Conservation (phyloP, 257 asterid species). For the Cruciata laevipes region DNA sequence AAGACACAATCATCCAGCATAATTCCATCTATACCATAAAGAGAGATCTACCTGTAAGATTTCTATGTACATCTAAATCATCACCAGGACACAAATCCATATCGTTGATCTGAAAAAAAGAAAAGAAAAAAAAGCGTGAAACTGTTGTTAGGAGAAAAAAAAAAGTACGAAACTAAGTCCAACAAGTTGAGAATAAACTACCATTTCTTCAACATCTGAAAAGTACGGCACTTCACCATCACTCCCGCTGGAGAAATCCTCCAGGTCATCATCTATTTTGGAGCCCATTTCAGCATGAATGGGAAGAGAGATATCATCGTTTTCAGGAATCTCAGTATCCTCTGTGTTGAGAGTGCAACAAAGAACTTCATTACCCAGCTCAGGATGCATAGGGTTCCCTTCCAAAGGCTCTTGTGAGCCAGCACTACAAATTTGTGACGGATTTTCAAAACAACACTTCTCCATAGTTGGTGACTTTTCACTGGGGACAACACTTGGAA, state of each 20-base stretch:
- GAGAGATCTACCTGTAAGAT: slow-evolving; percentile 49
- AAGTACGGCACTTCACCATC: slow-evolving; percentile 57
- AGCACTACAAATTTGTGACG: slow-evolving; percentile 16
- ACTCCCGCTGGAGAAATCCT: slow-evolving; percentile 40
- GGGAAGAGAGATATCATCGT: slow-evolving; percentile 83
- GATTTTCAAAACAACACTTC: slow-evolving; percentile 21
- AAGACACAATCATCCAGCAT: slow-evolving; percentile 4
- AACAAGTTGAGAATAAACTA: slow-evolving; percentile 26
- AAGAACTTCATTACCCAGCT: slow-evolving; percentile 55
- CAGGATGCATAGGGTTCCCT: slow-evolving; percentile 39
- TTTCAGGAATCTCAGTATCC: slow-evolving; percentile 69
- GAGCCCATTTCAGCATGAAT: slow-evolving; percentile 27
- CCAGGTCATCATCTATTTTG: slow-evolving; percentile 31
- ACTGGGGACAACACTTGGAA: slow-evolving; percentile 14
- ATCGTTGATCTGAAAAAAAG: slow-evolving; percentile 58
- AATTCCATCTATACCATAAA: slow-evolving; percentile 8
- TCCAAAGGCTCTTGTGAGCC: slow-evolving; percentile 27
- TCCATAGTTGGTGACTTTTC: slow-evolving; percentile 17
- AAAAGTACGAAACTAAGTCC: slow-evolving; percentile 11
- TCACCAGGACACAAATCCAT: slow-evolving; percentile 78
- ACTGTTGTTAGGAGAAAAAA: slow-evolving; percentile 14
- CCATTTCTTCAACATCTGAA: slow-evolving; percentile 85
- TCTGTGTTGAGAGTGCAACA: slow-evolving; percentile 67
- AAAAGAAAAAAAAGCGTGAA: slow-evolving; percentile 9
- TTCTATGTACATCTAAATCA: slow-evolving; percentile 29